Evolutionary conservation across 2,329 filamentous ascomycete species (phyloP).

Genomic region (Alternaria triticimaculans): DNA sequence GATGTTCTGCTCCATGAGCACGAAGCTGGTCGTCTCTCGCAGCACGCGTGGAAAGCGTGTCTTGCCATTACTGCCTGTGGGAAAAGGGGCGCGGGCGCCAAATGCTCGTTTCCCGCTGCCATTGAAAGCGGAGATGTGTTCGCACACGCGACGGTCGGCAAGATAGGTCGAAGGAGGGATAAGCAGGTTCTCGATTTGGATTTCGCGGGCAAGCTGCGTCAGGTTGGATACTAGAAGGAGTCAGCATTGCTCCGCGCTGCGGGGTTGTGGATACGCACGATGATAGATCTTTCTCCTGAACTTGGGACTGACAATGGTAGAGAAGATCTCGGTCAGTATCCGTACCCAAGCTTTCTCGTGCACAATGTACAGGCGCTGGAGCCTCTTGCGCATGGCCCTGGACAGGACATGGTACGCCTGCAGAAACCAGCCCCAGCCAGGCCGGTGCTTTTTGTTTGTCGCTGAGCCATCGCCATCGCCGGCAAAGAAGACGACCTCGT

Average conservation of each 20-base stretch:
- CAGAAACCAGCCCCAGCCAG: conserved; percentile 63
- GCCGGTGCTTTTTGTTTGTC: conserved; percentile 56
- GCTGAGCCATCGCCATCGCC: conserved; percentile 57
- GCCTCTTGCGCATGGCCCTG: conserved; percentile 61
- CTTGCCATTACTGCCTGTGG: conserved; percentile 52
- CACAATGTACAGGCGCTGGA: conserved; percentile 64
- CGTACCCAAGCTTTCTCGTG: conserved; percentile 64
- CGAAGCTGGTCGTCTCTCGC: conserved; percentile 60
- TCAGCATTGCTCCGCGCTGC: conserved; percentile 13
- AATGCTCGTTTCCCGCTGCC: conserved; percentile 56
- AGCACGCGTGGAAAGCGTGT: conserved; percentile 60
- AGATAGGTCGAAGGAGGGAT: conserved; percentile 63
- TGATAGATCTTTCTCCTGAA: conserved; percentile 65
- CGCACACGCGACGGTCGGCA: conserved; percentile 58
- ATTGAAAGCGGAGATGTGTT: conserved; percentile 56
- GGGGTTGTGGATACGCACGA: conserved; percentile 42
- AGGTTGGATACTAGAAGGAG: conserved; percentile 54
- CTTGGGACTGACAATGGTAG: conserved; percentile 63
- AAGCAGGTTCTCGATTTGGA: conserved; percentile 60
- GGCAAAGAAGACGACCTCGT: conserved; percentile 65
- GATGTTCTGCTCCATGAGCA: conserved; percentile 57
- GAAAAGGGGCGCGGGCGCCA: conserved; percentile 56
- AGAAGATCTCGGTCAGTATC: conserved; percentile 63
- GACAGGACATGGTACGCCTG: conserved; percentile 64
- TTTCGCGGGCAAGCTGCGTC: conserved; percentile 56